Percentiles rank a stretch among this genome's conserved stretches.
Evolutionary conservation across 164 flowering plant genomes (phyloP).

Genomic region (grape (Vitis vinifera)): DNA sequence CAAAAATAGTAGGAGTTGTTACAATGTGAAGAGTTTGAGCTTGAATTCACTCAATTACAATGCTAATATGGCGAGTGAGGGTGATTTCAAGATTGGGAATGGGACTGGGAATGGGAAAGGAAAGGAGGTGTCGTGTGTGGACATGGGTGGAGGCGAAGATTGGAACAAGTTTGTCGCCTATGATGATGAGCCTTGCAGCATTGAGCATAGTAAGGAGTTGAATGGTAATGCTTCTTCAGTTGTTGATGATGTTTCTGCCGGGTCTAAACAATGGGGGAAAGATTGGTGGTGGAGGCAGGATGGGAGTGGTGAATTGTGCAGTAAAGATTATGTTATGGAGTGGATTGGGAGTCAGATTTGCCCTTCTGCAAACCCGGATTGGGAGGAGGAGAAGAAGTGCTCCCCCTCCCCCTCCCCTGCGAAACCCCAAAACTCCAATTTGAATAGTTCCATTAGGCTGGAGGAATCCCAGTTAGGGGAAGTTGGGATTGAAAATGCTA

Average conservation of each 20-base stretch:
- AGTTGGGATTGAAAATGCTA: constrained; percentile 16
- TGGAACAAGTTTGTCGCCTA: constrained; percentile 44
- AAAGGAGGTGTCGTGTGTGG: constrained; percentile 54
- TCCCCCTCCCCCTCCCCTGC: background rate
- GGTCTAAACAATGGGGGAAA: constrained; percentile 75
- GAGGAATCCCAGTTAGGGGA: constrained; percentile 26
- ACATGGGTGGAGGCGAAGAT: constrained; percentile 35
- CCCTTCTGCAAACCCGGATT: constrained; percentile 54
- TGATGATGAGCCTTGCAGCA: constrained; percentile 53
- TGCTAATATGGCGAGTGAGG: constrained; percentile 24
- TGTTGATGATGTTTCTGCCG: constrained; percentile 26
- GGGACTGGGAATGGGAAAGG: constrained; percentile 42
- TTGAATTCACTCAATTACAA: constrained; percentile 31
- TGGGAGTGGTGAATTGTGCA: constrained; percentile 83
- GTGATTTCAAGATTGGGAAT: constrained; percentile 15
- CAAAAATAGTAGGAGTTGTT: constrained; percentile 42
- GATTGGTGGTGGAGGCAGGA: constrained; percentile 99
- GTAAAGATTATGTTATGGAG: constrained; percentile 92
- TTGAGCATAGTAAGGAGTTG: constrained; percentile 70
- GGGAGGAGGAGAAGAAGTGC: constrained; percentile 61
- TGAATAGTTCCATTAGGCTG: constrained; percentile 20
- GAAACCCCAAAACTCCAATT: constrained; percentile 24
- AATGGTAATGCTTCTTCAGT: constrained; percentile 25
- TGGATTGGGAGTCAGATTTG: constrained; percentile 98
- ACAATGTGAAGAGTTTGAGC: constrained; percentile 28